A percentile compares a stretch with the other conserved stretches of the same genome.
phyloP scores from a whole-genome alignment of 352 stramenopile genomes.

The Hyaloperonospora brassicae region DNA sequence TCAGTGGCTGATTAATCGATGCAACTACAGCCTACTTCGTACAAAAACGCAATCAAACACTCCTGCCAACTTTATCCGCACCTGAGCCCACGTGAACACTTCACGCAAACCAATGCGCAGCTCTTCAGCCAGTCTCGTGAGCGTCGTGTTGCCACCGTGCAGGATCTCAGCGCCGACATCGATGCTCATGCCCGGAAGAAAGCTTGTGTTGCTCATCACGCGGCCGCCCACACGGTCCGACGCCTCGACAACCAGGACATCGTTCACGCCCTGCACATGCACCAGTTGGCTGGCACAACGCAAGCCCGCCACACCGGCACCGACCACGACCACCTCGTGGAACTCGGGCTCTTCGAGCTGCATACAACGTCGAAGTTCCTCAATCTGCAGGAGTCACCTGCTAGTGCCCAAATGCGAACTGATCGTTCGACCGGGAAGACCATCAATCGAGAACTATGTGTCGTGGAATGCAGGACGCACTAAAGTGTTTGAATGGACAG shows the following conservation, averaged over 20 bases:
- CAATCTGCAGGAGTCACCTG: neutral
- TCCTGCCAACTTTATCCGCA: conserved; percentile 23
- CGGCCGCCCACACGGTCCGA: conserved; percentile 54
- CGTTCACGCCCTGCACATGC: conserved; percentile 39
- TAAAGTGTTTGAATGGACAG: too few species aligned
- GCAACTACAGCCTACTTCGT: conserved; percentile 17
- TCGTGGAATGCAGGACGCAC: neutral
- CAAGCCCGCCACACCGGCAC: conserved; percentile 55
- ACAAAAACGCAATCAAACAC: neutral
- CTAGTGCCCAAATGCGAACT: conserved; percentile 12
- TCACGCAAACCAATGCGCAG: conserved; percentile 60
- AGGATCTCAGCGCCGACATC: conserved; percentile 72
- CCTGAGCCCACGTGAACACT: conserved; percentile 84
- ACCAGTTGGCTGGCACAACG: conserved; percentile 58
- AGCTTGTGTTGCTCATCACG: conserved; percentile 51
- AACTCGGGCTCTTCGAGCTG: conserved; percentile 20
- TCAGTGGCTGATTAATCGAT: conserved; percentile 89
- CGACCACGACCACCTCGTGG: conserved; percentile 64
- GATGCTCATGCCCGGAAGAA: conserved; percentile 64
- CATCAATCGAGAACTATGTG: conserved; percentile 1
- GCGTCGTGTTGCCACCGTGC: conserved; percentile 68
- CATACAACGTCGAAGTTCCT: conserved; percentile 5
- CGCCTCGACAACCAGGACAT: conserved; percentile 74
- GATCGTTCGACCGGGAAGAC: neutral
- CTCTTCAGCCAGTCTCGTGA: conserved; percentile 59